These are phyloP conservation scores for Xylariomycetidae sp. DNA, from an alignment of 2,329 filamentous ascomycete genomes.

Conservation along the genomic window DNA sequence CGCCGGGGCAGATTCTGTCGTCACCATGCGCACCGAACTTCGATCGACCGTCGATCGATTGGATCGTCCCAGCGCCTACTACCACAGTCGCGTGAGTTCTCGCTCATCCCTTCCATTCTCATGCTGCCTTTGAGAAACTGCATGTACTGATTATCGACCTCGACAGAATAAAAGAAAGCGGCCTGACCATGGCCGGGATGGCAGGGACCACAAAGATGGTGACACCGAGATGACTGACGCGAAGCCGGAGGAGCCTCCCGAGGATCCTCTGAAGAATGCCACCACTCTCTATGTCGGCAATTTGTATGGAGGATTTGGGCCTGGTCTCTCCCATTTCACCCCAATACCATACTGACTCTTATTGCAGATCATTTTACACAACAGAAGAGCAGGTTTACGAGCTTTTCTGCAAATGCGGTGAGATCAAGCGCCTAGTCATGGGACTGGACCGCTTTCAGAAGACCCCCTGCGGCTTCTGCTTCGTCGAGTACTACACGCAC, in stretches of 20 bases:
- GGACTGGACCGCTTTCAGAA: conserved; percentile 95
- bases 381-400: conserved; percentile 99
- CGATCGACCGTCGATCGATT: conserved; percentile 81
- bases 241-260: conserved; percentile 47
- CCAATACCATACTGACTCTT: background rate
- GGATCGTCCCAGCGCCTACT: conserved; percentile 93
- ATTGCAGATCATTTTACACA: conserved; percentile 80
- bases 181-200: conserved; percentile 39
- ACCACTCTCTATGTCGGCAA: conserved; percentile 98
- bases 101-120: conserved; percentile 4
- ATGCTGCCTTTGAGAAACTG: conserved; percentile 9
- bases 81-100: conserved; percentile 64
- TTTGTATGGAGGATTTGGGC: conserved; percentile 59
- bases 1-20: background rate
- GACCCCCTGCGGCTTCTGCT: conserved; percentile 98
- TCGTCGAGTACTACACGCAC: conserved; percentile 98
- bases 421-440: conserved; percentile 98
- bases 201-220: conserved; percentile 49
- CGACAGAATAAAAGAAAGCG: conserved; percentile 62
- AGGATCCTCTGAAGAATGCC: conserved; percentile 78
- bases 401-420: conserved; percentile 90
- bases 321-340: background rate
- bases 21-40: conserved; percentile 38
- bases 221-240: conserved; percentile 38
- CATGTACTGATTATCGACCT: no score